Percentiles rank a stretch among this genome's conserved stretches.
phyloP scores from a whole-genome alignment of 129 eudicot species.

The Centella asiatica region DNA sequence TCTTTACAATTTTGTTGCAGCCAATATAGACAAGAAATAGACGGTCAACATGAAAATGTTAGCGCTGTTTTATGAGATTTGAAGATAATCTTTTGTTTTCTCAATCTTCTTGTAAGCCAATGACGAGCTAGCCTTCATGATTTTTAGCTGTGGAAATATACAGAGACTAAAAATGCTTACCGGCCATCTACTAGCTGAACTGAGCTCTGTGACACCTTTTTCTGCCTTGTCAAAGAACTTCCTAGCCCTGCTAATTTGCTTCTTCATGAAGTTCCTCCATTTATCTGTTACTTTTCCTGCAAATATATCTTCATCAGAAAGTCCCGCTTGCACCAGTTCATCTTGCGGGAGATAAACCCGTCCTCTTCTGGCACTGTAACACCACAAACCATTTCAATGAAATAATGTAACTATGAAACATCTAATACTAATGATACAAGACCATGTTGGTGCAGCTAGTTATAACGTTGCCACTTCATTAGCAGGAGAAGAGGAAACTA shows the following conservation, averaged over 20 bases:
- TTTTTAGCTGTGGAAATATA: not conserved
- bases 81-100: not conserved
- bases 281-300: conserved; percentile 92
- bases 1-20: no score
- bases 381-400: conserved; percentile 18
- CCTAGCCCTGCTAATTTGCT: conserved; percentile 88
- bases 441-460: not conserved
- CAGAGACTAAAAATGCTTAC: conserved; percentile 39
- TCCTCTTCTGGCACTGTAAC: conserved; percentile 85
- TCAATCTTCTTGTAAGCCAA: not conserved
- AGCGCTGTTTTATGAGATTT: not conserved
- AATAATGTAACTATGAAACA: not conserved
- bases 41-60: not conserved
- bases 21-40: no score
- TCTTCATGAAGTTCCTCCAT: conserved; percentile 92
- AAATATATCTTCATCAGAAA: conserved; percentile 94
- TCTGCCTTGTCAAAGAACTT: conserved; percentile 91
- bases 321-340: conserved; percentile 84
- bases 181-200: conserved; percentile 98
- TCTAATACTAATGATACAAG: not conserved
- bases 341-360: conserved; percentile 93
- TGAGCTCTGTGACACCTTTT: conserved; percentile 78
- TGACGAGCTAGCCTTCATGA: not conserved
- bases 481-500: not conserved
- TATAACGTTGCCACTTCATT: not conserved